Conservation (phyloP, 768 basidiomycete genomes). For the Mycena vulgaris region DNA sequence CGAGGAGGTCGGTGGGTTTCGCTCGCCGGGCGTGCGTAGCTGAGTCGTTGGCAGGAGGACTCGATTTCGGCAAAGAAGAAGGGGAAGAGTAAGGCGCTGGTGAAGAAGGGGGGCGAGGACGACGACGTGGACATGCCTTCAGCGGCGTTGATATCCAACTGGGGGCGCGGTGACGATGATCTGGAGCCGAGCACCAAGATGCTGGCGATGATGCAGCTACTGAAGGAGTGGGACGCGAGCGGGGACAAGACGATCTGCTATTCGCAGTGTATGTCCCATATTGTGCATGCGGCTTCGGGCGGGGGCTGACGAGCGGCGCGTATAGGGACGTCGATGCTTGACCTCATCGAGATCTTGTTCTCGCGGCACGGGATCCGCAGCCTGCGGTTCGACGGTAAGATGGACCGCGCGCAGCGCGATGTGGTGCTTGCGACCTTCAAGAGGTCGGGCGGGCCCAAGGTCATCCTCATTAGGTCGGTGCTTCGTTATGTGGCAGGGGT, state of each 20-base stretch:
- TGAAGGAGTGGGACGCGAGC: conserved; percentile 71
- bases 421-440: conserved; percentile 68
- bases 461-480: conserved; percentile 77
- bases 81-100: conserved; percentile 45
- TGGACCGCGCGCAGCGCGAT: conserved; percentile 70
- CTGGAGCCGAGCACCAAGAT: conserved; percentile 81
- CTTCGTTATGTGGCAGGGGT: background rate
- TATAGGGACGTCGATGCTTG: conserved; percentile 83
- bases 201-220: conserved; percentile 66
- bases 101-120: conserved; percentile 43
- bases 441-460: conserved; percentile 67
- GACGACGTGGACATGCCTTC: conserved; percentile 53
- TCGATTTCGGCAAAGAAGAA: conserved; percentile 42
- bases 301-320: background rate
- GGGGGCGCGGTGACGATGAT: conserved; percentile 73
- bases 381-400: conserved; percentile 79
- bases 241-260: conserved; percentile 82
- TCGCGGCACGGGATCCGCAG: conserved; percentile 70
- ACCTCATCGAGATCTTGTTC: conserved; percentile 74
- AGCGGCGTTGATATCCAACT: conserved; percentile 64
- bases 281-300: background rate
- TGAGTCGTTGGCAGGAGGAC: conserved; percentile 4
- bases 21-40: background rate
- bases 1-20: conserved; percentile 42
- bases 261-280: conserved; percentile 70